phyloP scores from a whole-genome alignment of 2,329 filamentous ascomycete species.

The Fusarium albosuccineum region DNA sequence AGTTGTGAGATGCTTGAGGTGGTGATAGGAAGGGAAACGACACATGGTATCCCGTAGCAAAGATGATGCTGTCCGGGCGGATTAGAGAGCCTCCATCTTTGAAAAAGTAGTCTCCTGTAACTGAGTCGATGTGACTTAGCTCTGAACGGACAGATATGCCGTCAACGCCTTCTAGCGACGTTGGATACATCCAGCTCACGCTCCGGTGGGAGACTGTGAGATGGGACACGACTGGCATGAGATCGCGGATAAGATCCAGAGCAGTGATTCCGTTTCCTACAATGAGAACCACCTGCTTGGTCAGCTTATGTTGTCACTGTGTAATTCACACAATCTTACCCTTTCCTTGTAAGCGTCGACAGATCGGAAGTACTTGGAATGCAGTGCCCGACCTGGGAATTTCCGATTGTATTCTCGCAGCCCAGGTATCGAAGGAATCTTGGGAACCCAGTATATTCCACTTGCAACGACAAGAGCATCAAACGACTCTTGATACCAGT shows the following conservation, averaged over 20 bases:
- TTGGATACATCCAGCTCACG: slow-evolving; percentile 10
- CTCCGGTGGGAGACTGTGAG: slow-evolving; percentile 7
- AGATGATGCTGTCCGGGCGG: slow-evolving; percentile 25
- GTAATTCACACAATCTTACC: slow-evolving; percentile 1
- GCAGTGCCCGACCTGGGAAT: slow-evolving; percentile 55
- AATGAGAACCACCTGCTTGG: slow-evolving; percentile 62
- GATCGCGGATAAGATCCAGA: slow-evolving; percentile 54
- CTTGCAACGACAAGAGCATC: slow-evolving; percentile 58
- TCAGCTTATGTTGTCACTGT: not conserved
- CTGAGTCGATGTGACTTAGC: slow-evolving; percentile 17
- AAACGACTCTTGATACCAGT: slow-evolving; percentile 56
- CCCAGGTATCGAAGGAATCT: slow-evolving; percentile 56
- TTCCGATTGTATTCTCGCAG: slow-evolving; percentile 54
- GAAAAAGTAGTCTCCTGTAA: slow-evolving; percentile 20
- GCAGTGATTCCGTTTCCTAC: slow-evolving; percentile 68
- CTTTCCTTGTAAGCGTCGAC: slow-evolving; percentile 43
- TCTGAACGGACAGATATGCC: slow-evolving; percentile 44
- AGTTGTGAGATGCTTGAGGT: slow-evolving; percentile 12
- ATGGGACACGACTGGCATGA: slow-evolving; percentile 8
- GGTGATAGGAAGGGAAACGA: slow-evolving; percentile 25
- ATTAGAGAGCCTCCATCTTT: slow-evolving; percentile 15
- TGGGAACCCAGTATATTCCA: slow-evolving; percentile 57
- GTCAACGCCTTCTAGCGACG: not conserved
- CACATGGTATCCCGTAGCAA: slow-evolving; percentile 29
- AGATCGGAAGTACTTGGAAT: slow-evolving; percentile 56